Evolutionary conservation across 2,329 filamentous ascomycete species (phyloP).

Genomic region (Paracorniculantispora psalliotae): DNA sequence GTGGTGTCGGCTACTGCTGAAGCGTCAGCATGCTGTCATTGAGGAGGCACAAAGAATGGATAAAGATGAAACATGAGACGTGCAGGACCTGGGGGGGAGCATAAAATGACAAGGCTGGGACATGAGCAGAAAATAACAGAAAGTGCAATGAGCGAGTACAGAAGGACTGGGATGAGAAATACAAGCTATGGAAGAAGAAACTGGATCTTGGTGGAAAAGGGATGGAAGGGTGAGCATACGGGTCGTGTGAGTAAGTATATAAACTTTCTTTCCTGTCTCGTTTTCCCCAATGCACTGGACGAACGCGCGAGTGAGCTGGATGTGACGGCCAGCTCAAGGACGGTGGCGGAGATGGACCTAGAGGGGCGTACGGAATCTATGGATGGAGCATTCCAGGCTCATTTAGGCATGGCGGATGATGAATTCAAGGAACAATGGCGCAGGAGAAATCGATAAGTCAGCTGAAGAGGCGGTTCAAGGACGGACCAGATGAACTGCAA

Average conservation of each 20-base stretch:
- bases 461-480: background rate
- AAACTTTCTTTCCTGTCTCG: conserved; percentile 24
- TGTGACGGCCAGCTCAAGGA: conserved; percentile 34
- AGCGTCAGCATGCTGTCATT: conserved; percentile 45
- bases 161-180: background rate
- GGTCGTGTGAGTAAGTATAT: conserved; percentile 23
- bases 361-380: conserved; percentile 13
- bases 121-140: background rate
- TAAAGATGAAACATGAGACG: background rate
- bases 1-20: conserved; percentile 39
- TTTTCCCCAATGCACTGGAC: background rate
- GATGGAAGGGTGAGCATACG: background rate
- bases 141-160: background rate
- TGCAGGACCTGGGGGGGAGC: background rate
- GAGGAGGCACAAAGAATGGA: background rate
- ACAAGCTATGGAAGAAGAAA: conserved; percentile 9
- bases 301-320: conserved; percentile 27
- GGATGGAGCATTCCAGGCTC: conserved; percentile 15
- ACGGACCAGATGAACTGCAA: background rate
- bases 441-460: background rate
- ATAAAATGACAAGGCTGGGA: background rate
- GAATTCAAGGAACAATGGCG: background rate
- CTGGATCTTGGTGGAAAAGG: conserved; percentile 3
- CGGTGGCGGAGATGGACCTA: conserved; percentile 20
- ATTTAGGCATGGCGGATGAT: conserved; percentile 14